Evolutionary conservation across 352 stramenopile genomes (phyloP), one percentile per base, ranked within the genome.

Genomic region (Plasmopara muralis): DNA sequence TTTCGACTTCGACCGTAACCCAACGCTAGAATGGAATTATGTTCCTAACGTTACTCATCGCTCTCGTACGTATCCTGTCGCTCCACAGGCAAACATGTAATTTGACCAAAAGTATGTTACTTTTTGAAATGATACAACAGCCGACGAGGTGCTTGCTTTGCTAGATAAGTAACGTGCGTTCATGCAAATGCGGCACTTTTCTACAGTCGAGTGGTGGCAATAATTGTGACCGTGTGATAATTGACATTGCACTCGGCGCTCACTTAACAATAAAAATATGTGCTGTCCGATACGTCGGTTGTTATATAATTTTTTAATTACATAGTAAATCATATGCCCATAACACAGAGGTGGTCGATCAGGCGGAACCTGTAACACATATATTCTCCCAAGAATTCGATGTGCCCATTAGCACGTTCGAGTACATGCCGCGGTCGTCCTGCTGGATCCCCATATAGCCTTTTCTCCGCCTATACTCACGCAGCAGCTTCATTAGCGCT

Each of bases 311-410:
- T 38, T 25, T n/a, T 25, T 25, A 3, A 25, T 25, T 25, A 25
- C 20, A 3, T 25, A 25, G 20, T 3, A 25, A 25, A 25, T 3
- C 20, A 25, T 25, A 25, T 25, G 20, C 20, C 3, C 3, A 25
- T 25, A 25, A 3, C 1, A 25, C 20, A 25, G 20, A 25, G 33
- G 13, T 14, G 33, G 9, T 14, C 33, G 13, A 38, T 38, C 4
- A 14, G 47, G 55, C 55, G 31, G 18, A 14, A 8, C 54, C 41
- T 10, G 39, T 35, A 31, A 62, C 43, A 8, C 47, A 47, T 40
- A 82, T 56, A 16, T 60, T 72, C 35, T 87, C 78, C 69, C 70
- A 86, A 54, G 81, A 92, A 51, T 92, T 78, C 16, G 79, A 81
- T 13, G 78, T 68, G 20, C 61, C 61, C 48, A 77, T 66, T 28